phyloP scores from a whole-genome alignment of 768 basidiomycete species.

The Tylopilus sp. region DNA sequence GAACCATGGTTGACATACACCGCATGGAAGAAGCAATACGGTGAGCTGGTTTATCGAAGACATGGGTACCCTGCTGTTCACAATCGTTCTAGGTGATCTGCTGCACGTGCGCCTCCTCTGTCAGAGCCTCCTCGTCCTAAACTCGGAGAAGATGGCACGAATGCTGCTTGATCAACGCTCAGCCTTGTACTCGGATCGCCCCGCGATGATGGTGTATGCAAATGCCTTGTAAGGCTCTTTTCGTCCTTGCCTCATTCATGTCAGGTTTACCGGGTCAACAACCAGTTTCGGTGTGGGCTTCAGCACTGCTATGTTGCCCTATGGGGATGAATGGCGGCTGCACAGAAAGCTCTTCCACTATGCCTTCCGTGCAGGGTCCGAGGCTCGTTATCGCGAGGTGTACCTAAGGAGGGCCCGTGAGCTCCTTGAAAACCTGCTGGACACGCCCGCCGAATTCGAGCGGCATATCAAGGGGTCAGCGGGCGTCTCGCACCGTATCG shows the following conservation, averaged over 20 bases:
- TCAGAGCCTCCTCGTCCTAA: constrained; percentile 25
- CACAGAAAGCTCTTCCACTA: constrained; percentile 31
- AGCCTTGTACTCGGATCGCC: constrained; percentile 27
- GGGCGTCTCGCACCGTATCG: not conserved
- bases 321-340: constrained; percentile 23
- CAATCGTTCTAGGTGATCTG: constrained; percentile 16
- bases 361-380: constrained; percentile 23
- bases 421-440: constrained; percentile 22
- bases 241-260: not conserved
- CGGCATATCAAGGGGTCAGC: constrained; percentile 20
- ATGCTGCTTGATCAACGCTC: constrained; percentile 28
- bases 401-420: constrained; percentile 18
- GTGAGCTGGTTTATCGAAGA: constrained; percentile 7
- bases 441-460: constrained; percentile 23
- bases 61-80: too few species aligned
- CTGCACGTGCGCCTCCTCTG: constrained; percentile 21
- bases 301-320: constrained; percentile 14
- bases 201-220: constrained; percentile 11
- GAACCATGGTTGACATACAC: constrained; percentile 33
- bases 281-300: constrained; percentile 28
- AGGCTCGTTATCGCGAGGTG: constrained; percentile 10
- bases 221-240: constrained; percentile 10
- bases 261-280: not conserved
- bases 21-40: constrained; percentile 33
- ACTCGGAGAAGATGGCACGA: constrained; percentile 28